Conservation (phyloP, 768 basidiomycete genomes). For the Pholiota microspora region DNA sequence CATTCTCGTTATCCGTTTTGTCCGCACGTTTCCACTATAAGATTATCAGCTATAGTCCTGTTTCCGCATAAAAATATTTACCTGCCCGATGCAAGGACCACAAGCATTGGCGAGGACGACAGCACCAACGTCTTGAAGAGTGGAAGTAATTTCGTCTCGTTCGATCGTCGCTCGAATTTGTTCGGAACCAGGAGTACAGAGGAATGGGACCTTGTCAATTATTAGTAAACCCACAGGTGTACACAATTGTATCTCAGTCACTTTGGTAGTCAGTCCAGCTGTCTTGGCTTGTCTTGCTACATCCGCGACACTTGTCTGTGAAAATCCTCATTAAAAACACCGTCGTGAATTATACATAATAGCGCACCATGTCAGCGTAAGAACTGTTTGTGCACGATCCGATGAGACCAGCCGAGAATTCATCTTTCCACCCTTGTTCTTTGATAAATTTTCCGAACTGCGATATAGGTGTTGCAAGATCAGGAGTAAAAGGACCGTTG, state of each 20-base stretch:
- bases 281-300: constrained; percentile 86
- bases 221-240: constrained; percentile 5
- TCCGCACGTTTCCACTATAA: constrained; percentile 90
- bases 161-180: constrained; percentile 98
- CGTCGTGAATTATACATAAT: background rate
- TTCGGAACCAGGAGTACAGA: constrained; percentile 90
- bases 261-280: constrained; percentile 78
- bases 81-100: constrained; percentile 98
- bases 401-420: constrained; percentile 87
- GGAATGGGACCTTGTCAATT: constrained; percentile 63
- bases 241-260: constrained; percentile 19
- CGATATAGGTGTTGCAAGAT: constrained; percentile 91
- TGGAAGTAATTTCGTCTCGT: constrained; percentile 82
- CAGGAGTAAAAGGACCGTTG: constrained; percentile 98
- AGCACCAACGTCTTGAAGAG: constrained; percentile 87
- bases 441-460: constrained; percentile 79
- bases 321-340: constrained; percentile 9
- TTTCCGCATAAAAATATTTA: constrained; percentile 24
- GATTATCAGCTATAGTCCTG: constrained; percentile 5
- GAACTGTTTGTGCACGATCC: constrained; percentile 99
- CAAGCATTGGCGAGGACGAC: constrained; percentile 96
- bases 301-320: constrained; percentile 86
- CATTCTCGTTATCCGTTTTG: constrained; percentile 87
- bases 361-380: constrained; percentile 85
- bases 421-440: constrained; percentile 91